Conservation (phyloP, 2,329 filamentous ascomycete genomes). For the Stachybotrys chartarum region DNA sequence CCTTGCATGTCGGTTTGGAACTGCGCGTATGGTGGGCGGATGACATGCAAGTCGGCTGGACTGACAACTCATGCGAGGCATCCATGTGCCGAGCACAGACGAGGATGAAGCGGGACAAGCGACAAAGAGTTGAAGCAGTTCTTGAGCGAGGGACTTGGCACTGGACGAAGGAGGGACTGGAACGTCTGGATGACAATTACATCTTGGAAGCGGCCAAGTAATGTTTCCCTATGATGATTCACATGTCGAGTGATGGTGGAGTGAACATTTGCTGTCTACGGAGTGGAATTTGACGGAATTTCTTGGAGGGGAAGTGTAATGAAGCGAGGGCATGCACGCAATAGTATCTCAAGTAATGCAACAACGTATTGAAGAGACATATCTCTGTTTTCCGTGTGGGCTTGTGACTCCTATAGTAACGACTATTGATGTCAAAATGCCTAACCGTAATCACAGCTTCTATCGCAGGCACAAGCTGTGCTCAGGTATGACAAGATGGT, state of each 20-base stretch:
- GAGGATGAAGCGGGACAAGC: slow-evolving; percentile 18
- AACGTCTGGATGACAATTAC: slow-evolving; percentile 23
- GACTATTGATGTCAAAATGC: no score
- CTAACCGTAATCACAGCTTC: no score
- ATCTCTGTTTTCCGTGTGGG: slow-evolving; percentile 10
- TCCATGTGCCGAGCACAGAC: slow-evolving; percentile 23
- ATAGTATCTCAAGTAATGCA: slow-evolving; percentile 15
- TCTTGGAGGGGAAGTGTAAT: slow-evolving; percentile 27
- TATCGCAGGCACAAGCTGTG: no score
- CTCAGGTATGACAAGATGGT: no score
- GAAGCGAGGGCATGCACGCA: slow-evolving; percentile 13
- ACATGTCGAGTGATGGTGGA: not conserved
- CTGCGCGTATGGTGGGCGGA: slow-evolving; percentile 34
- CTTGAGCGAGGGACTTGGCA: slow-evolving; percentile 24
- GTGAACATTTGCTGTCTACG: slow-evolving; percentile 16
- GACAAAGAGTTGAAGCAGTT: slow-evolving; percentile 21
- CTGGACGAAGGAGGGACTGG: slow-evolving; percentile 23
- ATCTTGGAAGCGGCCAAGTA: slow-evolving; percentile 4
- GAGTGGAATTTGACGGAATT: slow-evolving; percentile 24
- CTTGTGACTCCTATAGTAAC: no score
- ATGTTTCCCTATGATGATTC: not conserved
- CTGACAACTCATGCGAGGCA: slow-evolving; percentile 31
- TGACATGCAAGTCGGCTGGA: slow-evolving; percentile 32
- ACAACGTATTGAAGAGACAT: not conserved
- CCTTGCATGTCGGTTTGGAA: slow-evolving; percentile 27